Conservation (phyloP, 768 basidiomycete species). For the Sistotremastrum suecicum region DNA sequence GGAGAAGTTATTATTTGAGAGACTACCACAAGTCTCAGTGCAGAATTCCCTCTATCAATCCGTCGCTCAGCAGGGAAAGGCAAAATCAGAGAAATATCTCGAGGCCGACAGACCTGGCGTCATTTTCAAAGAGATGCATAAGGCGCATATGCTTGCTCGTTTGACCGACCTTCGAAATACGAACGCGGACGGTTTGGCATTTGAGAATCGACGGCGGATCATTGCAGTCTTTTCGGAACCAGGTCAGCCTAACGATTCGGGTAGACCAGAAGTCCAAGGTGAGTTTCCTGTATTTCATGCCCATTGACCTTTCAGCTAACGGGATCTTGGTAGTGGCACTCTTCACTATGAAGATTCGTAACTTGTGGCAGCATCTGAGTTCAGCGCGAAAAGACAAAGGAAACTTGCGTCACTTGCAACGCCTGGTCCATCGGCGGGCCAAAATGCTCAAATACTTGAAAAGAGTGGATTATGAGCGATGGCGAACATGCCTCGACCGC, state of each 20-base stretch:
- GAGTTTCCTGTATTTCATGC: slow-evolving; percentile 12
- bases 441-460: slow-evolving; percentile 73
- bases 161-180: slow-evolving; percentile 80
- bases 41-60: slow-evolving; percentile 12
- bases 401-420: slow-evolving; percentile 63
- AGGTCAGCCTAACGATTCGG: slow-evolving; percentile 57
- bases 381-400: slow-evolving; percentile 60
- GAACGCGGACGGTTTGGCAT: slow-evolving; percentile 73
- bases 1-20: slow-evolving; percentile 49
- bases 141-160: slow-evolving; percentile 45
- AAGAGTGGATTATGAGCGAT: slow-evolving; percentile 46
- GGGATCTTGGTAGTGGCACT: slow-evolving; percentile 50
- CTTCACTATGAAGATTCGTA: slow-evolving; percentile 74
- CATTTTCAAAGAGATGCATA: slow-evolving; percentile 24
- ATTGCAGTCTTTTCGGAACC: slow-evolving; percentile 64
- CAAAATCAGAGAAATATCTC: slow-evolving; percentile 1
- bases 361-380: slow-evolving; percentile 60
- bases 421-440: slow-evolving; percentile 70
- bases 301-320: background rate
- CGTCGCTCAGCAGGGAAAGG: slow-evolving; percentile 7
- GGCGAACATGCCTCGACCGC: slow-evolving; percentile 54
- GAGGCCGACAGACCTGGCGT: slow-evolving; percentile 7
- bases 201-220: slow-evolving; percentile 72
- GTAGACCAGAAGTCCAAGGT: slow-evolving; percentile 88
- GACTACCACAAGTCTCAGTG: slow-evolving; percentile 43